Percentiles rank a stretch among this genome's conserved stretches.
These are phyloP conservation scores for Pseudoperonospora humuli DNA, from an alignment of 352 stramenopile genomes.

Conservation along the genomic window DNA sequence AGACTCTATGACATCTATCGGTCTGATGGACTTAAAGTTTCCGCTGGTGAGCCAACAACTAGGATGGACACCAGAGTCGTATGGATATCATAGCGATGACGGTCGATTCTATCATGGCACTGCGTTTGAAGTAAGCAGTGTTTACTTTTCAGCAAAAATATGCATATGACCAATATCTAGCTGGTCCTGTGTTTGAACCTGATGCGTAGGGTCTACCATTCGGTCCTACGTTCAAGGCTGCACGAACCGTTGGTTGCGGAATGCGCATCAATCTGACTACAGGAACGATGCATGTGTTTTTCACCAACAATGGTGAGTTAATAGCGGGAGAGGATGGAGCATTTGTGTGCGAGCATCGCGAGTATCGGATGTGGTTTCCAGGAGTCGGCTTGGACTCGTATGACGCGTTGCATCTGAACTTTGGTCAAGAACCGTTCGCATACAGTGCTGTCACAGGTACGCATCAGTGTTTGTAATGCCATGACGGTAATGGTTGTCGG, in stretches of 20 bases:
- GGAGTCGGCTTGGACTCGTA: conserved; percentile 81
- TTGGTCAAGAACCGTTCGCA: conserved; percentile 69
- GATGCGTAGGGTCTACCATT: conserved; percentile 26
- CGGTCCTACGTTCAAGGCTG: conserved; percentile 25
- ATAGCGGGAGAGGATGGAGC: conserved; percentile 29
- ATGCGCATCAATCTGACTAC: conserved; percentile 14
- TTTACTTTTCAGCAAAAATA: not conserved
- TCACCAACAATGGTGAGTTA: conserved; percentile 63
- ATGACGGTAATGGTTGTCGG: not conserved
- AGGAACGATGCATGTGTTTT: conserved; percentile 40
- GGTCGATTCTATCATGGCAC: conserved; percentile 54
- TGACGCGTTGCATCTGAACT: conserved; percentile 78
- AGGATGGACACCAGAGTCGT: conserved; percentile 54
- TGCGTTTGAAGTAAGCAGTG: conserved; percentile 27
- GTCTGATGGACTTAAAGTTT: conserved; percentile 45
- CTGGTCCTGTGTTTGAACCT: not conserved
- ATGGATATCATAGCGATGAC: conserved; percentile 77
- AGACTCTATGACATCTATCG: conserved; percentile 54
- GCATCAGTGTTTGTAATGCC: not conserved
- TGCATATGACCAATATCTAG: not conserved
- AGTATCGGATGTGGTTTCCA: conserved; percentile 75
- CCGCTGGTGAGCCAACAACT: conserved; percentile 56
- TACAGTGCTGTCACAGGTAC: conserved; percentile 20
- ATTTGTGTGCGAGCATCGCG: conserved; percentile 38
- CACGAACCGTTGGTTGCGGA: conserved; percentile 30